Evolutionary conservation across 208 protist species (phyloP).

Genomic region (Trypanosoma avium): DNA sequence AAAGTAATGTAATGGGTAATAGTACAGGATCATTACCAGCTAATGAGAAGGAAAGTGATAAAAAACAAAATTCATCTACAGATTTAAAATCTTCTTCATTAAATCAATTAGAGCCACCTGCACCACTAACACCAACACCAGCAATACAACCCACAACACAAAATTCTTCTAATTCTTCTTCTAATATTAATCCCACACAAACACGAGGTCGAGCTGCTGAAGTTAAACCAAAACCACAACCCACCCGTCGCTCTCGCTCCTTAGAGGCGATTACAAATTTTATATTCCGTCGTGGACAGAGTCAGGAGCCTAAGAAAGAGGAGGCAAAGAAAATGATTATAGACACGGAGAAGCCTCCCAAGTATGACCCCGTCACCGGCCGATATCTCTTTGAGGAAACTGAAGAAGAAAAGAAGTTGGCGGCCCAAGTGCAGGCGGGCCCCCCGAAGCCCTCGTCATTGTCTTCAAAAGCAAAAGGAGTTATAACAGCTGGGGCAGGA

Average conservation of each 20-base stretch:
- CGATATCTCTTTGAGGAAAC: conserved; percentile 82
- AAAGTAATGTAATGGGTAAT: too few species aligned
- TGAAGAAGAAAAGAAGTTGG: conserved; percentile 78
- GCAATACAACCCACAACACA: too few species aligned
- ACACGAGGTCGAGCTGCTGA: conserved; percentile 2
- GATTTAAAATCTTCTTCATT: too few species aligned
- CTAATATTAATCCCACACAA: too few species aligned
- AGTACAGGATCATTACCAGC: too few species aligned
- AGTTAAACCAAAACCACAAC: background rate
- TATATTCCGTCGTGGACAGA: conserved; percentile 47
- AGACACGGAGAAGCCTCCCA: conserved; percentile 73
- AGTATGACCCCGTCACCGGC: conserved; percentile 71
- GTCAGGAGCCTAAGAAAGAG: conserved; percentile 40
- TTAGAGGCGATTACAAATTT: conserved; percentile 56
- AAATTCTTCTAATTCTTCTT: too few species aligned
- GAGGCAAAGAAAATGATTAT: conserved; percentile 88
- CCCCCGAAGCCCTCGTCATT: conserved; percentile 49
- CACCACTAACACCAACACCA: too few species aligned
- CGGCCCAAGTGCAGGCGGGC: conserved; percentile 57
- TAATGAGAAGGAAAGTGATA: too few species aligned
- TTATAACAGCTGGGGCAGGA: conserved; percentile 13
- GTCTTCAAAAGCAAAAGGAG: too few species aligned
- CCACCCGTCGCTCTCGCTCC: conserved; percentile 47
- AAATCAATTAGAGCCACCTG: too few species aligned
- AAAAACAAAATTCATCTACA: too few species aligned